phyloP scores from a whole-genome alignment of 2,329 filamentous ascomycete genomes.

The Dothistroma septosporum region DNA sequence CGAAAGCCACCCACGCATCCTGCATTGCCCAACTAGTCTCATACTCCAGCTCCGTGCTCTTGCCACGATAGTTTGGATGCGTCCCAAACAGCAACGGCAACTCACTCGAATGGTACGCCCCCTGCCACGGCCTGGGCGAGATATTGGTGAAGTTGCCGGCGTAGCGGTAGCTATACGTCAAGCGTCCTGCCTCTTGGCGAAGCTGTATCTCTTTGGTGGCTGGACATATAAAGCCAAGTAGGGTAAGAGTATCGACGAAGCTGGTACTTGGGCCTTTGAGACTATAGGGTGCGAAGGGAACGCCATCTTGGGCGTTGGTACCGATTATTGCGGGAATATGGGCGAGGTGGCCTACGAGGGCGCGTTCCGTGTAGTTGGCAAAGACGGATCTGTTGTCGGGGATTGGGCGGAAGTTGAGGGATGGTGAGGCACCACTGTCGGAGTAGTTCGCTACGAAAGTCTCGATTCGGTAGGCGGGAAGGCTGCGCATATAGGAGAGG shows the following conservation, averaged over 20 bases:
- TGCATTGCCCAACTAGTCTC: slow-evolving; percentile 33
- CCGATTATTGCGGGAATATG: slow-evolving; percentile 38
- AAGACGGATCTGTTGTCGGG: slow-evolving; percentile 29
- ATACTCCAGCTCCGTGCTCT: slow-evolving; percentile 24
- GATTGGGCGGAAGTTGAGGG: slow-evolving; percentile 27
- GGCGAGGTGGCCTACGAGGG: slow-evolving; percentile 34
- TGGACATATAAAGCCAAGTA: slow-evolving; percentile 30
- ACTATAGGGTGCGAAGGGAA: slow-evolving; percentile 35
- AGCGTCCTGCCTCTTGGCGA: slow-evolving; percentile 27
- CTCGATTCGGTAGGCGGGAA: slow-evolving; percentile 13
- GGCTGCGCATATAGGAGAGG: slow-evolving; percentile 20
- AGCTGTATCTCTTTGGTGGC: slow-evolving; percentile 29
- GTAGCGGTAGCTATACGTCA: slow-evolving; percentile 42
- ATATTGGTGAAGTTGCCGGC: slow-evolving; percentile 43
- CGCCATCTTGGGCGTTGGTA: slow-evolving; percentile 37
- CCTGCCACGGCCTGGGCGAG: slow-evolving; percentile 39
- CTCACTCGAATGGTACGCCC: slow-evolving; percentile 42
- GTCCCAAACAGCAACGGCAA: slow-evolving; percentile 41
- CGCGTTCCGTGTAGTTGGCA: slow-evolving; percentile 24
- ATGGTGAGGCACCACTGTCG: slow-evolving; percentile 23
- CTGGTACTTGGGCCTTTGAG: slow-evolving; percentile 28
- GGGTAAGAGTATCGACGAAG: slow-evolving; percentile 11
- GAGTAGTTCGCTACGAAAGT: slow-evolving; percentile 19
- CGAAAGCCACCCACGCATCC: slow-evolving; percentile 36
- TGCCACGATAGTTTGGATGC: slow-evolving; percentile 29